Percentiles rank a stretch among this genome's conserved stretches.
phyloP scores from a whole-genome alignment of 305 asterid genomes.

The Fraxinus ornus region DNA sequence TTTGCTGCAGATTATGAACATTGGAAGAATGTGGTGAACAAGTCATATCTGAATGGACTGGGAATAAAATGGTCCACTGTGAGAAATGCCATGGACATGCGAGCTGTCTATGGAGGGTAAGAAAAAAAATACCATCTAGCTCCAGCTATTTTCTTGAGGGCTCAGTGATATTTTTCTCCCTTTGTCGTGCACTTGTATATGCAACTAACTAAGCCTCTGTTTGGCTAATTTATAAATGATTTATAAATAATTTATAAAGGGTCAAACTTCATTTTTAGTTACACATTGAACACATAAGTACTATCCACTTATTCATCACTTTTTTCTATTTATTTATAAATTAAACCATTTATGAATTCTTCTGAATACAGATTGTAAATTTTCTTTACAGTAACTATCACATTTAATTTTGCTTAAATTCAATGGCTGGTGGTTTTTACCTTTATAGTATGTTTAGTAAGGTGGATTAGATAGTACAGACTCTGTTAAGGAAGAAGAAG shows the following conservation, averaged over 20 bases:
- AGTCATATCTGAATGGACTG: conserved; percentile 79
- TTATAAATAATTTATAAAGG: too few species aligned
- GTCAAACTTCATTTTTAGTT: not conserved
- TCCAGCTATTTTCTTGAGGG: not conserved
- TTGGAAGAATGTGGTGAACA: conserved; percentile 79
- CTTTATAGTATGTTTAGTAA: not conserved
- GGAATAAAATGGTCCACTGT: conserved; percentile 92
- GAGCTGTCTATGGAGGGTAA: conserved; percentile 98
- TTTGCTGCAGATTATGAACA: conserved; percentile 68
- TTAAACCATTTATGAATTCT: too few species aligned
- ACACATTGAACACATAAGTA: not conserved
- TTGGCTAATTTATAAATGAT: not conserved
- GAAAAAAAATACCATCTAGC: conserved; percentile 15
- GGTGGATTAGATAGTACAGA: not conserved
- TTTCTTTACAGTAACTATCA: not conserved
- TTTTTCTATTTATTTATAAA: too few species aligned
- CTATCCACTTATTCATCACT: not conserved
- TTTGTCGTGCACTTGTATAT: not conserved
- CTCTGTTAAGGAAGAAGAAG: not conserved
- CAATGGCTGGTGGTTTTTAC: not conserved
- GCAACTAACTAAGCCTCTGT: not conserved
- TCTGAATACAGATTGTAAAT: not conserved
- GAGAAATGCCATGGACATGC: conserved; percentile 96
- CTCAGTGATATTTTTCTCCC: not conserved
- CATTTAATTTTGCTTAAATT: not conserved